phyloP scores from a whole-genome alignment of 495 filamentous ascomycete species.

The Rostrohypoxylon terebratum region DNA sequence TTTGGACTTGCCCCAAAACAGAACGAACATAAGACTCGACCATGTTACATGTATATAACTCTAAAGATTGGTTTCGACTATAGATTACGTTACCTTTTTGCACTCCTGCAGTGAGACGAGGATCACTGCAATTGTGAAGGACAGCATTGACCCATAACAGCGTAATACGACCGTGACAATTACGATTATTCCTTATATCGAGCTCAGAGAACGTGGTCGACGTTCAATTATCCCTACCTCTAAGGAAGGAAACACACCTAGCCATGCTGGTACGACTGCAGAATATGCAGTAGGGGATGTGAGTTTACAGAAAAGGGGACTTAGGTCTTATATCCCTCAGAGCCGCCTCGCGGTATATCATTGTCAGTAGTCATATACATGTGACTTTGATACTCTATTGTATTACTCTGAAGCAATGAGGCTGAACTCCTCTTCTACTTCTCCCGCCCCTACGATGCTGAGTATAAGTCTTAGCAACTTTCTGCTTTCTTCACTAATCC shows the following conservation, averaged over 20 bases:
- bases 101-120: background rate
- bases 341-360: background rate
- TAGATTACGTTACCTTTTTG: background rate
- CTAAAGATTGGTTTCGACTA: background rate
- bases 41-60: background rate
- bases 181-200: background rate
- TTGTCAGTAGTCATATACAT: slow-evolving; percentile 4
- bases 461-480: background rate
- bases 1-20: background rate
- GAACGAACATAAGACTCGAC: background rate
- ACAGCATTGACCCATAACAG: background rate
- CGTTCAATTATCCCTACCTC: background rate
- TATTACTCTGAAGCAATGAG: background rate
- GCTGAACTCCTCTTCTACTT: background rate
- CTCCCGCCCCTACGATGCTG: background rate
- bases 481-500: too few relatives aligned
- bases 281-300: background rate
- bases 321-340: too few relatives aligned
- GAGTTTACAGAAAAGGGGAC: background rate
- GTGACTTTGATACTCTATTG: background rate
- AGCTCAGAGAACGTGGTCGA: background rate
- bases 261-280: background rate
- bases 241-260: background rate
- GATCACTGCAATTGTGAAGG: background rate
- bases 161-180: background rate